phyloP scores from a whole-genome alignment of 768 basidiomycete genomes.

The Suillus americanus region DNA sequence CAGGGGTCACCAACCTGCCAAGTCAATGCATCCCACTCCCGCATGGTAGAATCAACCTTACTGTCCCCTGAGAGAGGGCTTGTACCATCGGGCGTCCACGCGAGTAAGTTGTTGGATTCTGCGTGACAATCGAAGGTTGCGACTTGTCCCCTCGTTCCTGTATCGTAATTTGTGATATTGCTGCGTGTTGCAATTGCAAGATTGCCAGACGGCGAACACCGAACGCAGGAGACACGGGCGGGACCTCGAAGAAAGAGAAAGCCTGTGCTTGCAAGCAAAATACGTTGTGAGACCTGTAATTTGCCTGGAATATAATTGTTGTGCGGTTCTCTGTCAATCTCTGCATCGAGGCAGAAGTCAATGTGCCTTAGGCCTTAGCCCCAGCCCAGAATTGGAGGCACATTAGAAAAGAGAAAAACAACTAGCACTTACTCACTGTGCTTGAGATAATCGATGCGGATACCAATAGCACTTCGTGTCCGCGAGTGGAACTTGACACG shows the following conservation, averaged over 20 bases:
- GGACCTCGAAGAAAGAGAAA: constrained; percentile 48
- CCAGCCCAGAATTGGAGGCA: constrained; percentile 46
- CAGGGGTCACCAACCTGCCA: too few relatives aligned
- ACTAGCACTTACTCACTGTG: constrained; percentile 41
- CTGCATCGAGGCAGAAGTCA: constrained; percentile 19
- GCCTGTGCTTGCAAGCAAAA: constrained; percentile 57
- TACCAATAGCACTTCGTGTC: constrained; percentile 54
- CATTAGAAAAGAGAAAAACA: constrained; percentile 66
- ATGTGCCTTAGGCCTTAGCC: constrained; percentile 15
- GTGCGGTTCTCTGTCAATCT: constrained; percentile 60
- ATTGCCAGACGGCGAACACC: too few relatives aligned
- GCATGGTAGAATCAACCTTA: too few relatives aligned
- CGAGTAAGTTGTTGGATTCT: too few relatives aligned
- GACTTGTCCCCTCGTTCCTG: too few relatives aligned
- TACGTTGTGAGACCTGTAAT: constrained; percentile 46
- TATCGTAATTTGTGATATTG: too few relatives aligned
- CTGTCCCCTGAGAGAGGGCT: too few relatives aligned
- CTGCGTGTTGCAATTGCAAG: too few relatives aligned
- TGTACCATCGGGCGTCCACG: too few relatives aligned
- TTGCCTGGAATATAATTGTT: constrained; percentile 62
- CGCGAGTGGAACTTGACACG: constrained; percentile 51
- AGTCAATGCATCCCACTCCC: too few relatives aligned
- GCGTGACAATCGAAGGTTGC: too few relatives aligned
- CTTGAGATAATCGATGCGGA: constrained; percentile 56
- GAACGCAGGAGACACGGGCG: constrained; percentile 29